These are phyloP conservation scores for Ambrosia trifida DNA, from an alignment of 129 eudicot genomes.

Conservation along the genomic window DNA sequence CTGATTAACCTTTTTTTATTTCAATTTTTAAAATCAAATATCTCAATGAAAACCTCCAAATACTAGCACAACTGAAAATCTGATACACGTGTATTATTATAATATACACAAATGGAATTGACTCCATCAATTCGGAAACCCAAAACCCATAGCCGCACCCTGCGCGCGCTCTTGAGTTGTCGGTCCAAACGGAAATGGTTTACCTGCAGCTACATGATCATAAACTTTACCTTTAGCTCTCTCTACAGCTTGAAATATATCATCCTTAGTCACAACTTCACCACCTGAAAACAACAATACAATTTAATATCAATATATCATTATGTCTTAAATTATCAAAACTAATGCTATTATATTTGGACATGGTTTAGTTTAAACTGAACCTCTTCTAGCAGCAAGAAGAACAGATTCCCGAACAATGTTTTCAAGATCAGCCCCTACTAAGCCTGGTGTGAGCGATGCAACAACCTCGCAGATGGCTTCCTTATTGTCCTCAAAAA, in stretches of 20 bases:
- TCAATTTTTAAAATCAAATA: no score
- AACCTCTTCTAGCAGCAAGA: constrained; percentile 58
- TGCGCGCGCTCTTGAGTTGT: not conserved
- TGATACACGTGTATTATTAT: no score
- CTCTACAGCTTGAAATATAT: constrained; percentile 44
- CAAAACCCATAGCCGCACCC: constrained; percentile 29
- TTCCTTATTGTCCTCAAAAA: constrained; percentile 39
- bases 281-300: constrained; percentile 33
- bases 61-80: no score
- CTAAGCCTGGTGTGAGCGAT: constrained; percentile 46
- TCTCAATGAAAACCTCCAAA: not conserved
- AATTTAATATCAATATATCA: not conserved
- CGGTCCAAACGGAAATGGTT: constrained; percentile 33
- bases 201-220: constrained; percentile 22
- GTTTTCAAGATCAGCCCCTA: constrained; percentile 58
- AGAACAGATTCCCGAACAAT: constrained; percentile 49
- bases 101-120: not conserved
- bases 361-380: not conserved
- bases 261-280: constrained; percentile 44
- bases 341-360: not conserved
- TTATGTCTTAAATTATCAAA: not conserved
- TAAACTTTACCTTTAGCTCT: constrained; percentile 35
- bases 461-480: constrained; percentile 40
- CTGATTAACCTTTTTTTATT: no score
- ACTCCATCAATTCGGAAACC: constrained; percentile 22